Evolutionary conservation across 1,139 yeast genomes (phyloP).

Genomic region (Taphrina wiesneri): DNA sequence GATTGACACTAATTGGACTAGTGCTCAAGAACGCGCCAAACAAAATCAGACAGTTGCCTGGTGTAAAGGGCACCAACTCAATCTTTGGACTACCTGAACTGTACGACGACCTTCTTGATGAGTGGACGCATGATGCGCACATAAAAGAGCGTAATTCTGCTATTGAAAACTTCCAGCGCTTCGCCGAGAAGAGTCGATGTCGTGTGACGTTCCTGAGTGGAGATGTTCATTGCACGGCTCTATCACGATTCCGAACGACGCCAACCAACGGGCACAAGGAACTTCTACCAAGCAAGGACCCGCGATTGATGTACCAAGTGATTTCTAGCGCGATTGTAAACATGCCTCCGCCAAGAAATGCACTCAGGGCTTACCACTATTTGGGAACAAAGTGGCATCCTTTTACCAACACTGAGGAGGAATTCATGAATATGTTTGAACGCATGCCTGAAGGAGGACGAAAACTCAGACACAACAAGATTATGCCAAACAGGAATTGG

Average conservation of each 20-base stretch:
- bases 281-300: slow-evolving; percentile 41
- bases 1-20: not conserved
- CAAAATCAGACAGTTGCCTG: slow-evolving; percentile 50
- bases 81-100: slow-evolving; percentile 89
- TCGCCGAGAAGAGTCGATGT: slow-evolving; percentile 64
- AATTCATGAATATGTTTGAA: slow-evolving; percentile 21
- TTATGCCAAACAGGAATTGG: slow-evolving; percentile 30
- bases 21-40: slow-evolving; percentile 37
- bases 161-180: slow-evolving; percentile 57
- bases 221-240: slow-evolving; percentile 85
- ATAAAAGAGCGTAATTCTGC: slow-evolving; percentile 72
- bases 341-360: slow-evolving; percentile 87
- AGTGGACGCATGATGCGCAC: slow-evolving; percentile 90
- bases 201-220: slow-evolving; percentile 85
- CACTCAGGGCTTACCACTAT: slow-evolving; percentile 54
- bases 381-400: slow-evolving; percentile 27
- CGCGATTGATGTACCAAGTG: slow-evolving; percentile 72
- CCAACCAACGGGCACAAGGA: slow-evolving; percentile 1
- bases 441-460: slow-evolving; percentile 33
- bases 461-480: slow-evolving; percentile 21
- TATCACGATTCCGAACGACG: slow-evolving; percentile 70
- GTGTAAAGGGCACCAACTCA: slow-evolving; percentile 56
- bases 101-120: slow-evolving; percentile 89
- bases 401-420: slow-evolving; percentile 23
- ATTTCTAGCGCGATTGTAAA: slow-evolving; percentile 87